Conservation (phyloP, 768 basidiomycete species). For the Polyporus arcularius region DNA sequence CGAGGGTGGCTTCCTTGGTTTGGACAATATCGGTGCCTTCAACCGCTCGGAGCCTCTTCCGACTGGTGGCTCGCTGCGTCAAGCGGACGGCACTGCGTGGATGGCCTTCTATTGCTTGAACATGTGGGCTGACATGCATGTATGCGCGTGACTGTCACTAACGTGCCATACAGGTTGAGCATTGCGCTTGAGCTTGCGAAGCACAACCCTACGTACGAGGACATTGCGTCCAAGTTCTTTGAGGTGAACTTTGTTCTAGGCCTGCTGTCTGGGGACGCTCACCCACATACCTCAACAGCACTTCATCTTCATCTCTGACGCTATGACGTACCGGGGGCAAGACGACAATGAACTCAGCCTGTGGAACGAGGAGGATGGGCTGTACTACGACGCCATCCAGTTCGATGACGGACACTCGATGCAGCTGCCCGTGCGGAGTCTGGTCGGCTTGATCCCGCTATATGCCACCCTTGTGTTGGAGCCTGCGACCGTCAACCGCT, state of each 20-base stretch:
- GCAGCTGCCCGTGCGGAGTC: slow-evolving; percentile 90
- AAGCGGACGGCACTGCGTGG: slow-evolving; percentile 99
- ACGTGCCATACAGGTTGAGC: slow-evolving; percentile 66
- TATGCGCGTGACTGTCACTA: slow-evolving; percentile 1
- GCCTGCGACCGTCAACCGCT: slow-evolving; percentile 82
- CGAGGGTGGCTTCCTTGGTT: slow-evolving; percentile 95
- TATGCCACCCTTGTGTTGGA: slow-evolving; percentile 95
- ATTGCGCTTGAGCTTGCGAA: slow-evolving; percentile 98
- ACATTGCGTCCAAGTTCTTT: slow-evolving; percentile 98
- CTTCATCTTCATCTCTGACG: slow-evolving; percentile 98
- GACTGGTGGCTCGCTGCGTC: slow-evolving; percentile 90
- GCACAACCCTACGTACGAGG: slow-evolving; percentile 96
- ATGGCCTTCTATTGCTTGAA: slow-evolving; percentile 99
- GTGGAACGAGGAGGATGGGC: slow-evolving; percentile 96
- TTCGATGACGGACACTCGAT: slow-evolving; percentile 80
- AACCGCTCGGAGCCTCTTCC: slow-evolving; percentile 97
- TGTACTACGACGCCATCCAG: slow-evolving; percentile 98
- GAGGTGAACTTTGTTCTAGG: slow-evolving; percentile 47
- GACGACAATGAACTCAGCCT: slow-evolving; percentile 80
- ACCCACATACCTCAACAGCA: slow-evolving; percentile 50
- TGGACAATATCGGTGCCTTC: slow-evolving; percentile 98
- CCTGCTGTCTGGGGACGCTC: background rate
- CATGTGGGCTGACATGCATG: slow-evolving; percentile 57
- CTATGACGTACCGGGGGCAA: slow-evolving; percentile 84
- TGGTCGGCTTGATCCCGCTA: slow-evolving; percentile 97